phyloP scores from a whole-genome alignment of 805 yeast species.

The Saccharomycopsis schoenii region DNA sequence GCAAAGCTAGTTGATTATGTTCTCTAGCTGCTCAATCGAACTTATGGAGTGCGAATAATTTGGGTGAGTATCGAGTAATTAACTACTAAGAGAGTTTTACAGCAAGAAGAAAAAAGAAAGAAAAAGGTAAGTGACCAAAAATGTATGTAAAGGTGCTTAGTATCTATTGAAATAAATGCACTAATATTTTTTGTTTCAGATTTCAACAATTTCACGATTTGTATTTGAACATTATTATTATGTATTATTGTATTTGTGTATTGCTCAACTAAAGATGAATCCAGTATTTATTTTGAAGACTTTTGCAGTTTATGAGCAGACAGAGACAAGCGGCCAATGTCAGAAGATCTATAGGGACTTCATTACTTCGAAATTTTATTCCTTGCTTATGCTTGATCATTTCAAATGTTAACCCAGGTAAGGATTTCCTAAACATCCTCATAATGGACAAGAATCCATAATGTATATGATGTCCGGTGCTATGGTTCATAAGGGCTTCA shows the following conservation, averaged over 20 bases:
- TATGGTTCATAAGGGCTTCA: slow-evolving; percentile 77
- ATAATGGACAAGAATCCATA: slow-evolving; percentile 72
- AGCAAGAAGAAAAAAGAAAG: background rate
- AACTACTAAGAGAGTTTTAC: background rate
- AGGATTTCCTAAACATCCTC: slow-evolving; percentile 84
- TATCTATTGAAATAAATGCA: no score
- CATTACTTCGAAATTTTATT: slow-evolving; percentile 60
- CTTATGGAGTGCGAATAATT: no score
- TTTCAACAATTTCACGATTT: no score
- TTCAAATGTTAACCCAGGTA: slow-evolving; percentile 51
- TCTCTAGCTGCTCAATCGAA: no score
- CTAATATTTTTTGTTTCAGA: background rate
- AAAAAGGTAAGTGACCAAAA: no score
- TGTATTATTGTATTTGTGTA: no score
- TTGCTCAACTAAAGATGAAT: slow-evolving; percentile 7
- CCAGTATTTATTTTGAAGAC: slow-evolving; percentile 40
- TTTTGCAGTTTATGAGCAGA: slow-evolving; percentile 54
- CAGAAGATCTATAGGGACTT: slow-evolving; percentile 68
- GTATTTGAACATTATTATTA: no score
- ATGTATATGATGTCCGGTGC: slow-evolving; percentile 56
- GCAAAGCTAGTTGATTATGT: background rate
- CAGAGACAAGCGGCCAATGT: slow-evolving; percentile 89
- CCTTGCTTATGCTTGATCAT: slow-evolving; percentile 82
- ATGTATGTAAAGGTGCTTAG: no score
- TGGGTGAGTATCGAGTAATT: background rate